phyloP scores from a whole-genome alignment of 768 basidiomycete species.

The Pulveroboletus sp. region DNA sequence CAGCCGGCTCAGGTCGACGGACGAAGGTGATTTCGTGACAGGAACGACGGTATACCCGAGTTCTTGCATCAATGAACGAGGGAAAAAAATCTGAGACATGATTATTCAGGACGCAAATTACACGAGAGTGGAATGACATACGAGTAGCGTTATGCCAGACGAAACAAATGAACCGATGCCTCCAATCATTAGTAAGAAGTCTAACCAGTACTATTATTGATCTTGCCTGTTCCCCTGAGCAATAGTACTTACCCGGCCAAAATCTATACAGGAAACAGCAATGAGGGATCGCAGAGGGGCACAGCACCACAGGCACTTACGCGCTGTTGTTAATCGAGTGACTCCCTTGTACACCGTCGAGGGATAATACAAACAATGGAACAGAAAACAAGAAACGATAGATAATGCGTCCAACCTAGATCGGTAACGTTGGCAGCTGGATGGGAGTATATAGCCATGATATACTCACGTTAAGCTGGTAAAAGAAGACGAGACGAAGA shows the following conservation, averaged over 20 bases:
- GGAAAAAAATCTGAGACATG: constrained; percentile 62
- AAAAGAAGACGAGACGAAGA: constrained; percentile 68
- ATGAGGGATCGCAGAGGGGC: background rate
- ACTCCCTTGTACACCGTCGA: constrained; percentile 54
- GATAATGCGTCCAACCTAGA: constrained; percentile 60
- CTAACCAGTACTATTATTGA: constrained; percentile 27
- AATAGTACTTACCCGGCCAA: constrained; percentile 46
- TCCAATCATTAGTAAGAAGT: constrained; percentile 66
- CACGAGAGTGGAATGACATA: constrained; percentile 31
- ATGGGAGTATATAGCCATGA: background rate
- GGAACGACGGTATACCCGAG: constrained; percentile 49
- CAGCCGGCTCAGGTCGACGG: constrained; percentile 19
- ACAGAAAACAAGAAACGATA: constrained; percentile 74
- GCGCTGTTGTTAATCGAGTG: constrained; percentile 48
- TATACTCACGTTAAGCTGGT: constrained; percentile 65
- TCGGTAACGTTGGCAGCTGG: background rate
- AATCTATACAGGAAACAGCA: constrained; percentile 37
- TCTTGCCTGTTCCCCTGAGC: background rate
- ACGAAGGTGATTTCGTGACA: constrained; percentile 27
- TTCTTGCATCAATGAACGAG: constrained; percentile 64
- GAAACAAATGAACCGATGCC: constrained; percentile 76
- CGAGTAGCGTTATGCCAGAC: constrained; percentile 74
- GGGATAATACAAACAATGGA: constrained; percentile 60
- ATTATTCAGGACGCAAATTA: background rate
- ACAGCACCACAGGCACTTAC: constrained; percentile 39